phyloP scores from a whole-genome alignment of 306 rosid genomes.

The Albizia julibrissin region DNA sequence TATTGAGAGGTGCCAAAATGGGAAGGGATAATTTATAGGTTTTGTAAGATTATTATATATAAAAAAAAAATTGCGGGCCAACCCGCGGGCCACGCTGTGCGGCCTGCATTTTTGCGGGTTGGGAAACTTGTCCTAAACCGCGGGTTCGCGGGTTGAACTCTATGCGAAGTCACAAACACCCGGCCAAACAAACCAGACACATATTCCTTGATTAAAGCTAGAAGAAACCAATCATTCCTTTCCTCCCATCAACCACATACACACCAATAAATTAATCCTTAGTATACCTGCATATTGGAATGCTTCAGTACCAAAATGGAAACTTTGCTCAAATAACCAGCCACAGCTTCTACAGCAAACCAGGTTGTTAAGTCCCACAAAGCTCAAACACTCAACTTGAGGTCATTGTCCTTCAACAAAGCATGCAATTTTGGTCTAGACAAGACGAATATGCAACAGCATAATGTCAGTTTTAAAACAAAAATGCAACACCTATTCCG shows the following conservation, averaged over 20 bases:
- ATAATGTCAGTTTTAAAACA: conserved; percentile 9
- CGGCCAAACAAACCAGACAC: conserved; percentile 22
- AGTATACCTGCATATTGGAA: background rate
- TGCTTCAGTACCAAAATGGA: no score
- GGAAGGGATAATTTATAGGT: no score
- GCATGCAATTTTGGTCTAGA: conserved; percentile 31
- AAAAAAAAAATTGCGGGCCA: no score
- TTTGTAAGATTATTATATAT: no score
- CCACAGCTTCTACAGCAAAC: no score
- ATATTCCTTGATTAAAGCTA: conserved; percentile 41
- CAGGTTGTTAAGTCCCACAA: conserved; percentile 29
- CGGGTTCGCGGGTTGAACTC: no score
- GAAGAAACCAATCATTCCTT: conserved; percentile 48
- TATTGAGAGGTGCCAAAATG: no score
- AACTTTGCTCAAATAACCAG: no score
- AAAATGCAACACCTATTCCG: conserved; percentile 16
- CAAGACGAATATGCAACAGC: conserved; percentile 24
- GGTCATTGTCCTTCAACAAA: conserved; percentile 22
- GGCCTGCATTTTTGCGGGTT: no score
- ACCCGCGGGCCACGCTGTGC: no score
- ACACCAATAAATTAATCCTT: conserved; percentile 22
- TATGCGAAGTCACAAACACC: conserved; percentile 44
- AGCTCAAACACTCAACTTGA: conserved; percentile 7
- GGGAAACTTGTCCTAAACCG: no score
- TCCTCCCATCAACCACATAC: conserved; percentile 29